Base-by-base conservation (phyloP, 257 asterid species). In the Prunella vulgaris region DNA sequence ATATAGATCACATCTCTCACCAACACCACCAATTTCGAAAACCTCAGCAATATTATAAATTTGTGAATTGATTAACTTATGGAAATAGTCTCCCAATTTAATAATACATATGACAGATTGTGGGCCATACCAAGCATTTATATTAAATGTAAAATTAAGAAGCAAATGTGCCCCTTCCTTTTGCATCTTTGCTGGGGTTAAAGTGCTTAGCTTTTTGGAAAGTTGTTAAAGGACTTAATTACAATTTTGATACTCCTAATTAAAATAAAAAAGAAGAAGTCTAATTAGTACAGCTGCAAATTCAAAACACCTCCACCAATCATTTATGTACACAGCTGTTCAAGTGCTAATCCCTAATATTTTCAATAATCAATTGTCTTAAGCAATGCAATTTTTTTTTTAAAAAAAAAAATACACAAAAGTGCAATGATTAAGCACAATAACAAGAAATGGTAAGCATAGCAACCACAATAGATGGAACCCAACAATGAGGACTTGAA, bases 191-290 rank as follows among this genome's bases (percentile, higher is more conserved):
- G 64, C 64, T 52, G 68, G 69, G 76, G 28, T 63, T 63, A 69
- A 68, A 62, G 73, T 66, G 76, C 61, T 74, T 28, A 69, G 56
- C 76, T 78, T 74, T 78, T 58, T 49, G 51, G 24, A 78, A 78
- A 74, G 79, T 53, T 51, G 68, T 72, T 72, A 78, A 62, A 73
- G 71, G 69, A 18, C 66, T n/a, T 73, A 73, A 73, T 73, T 64
- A 61, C 75, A 67, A 28, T n/a, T 68, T 73, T 38, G 20, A 48
- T 66, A 42, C 35, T 38, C 22, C 24, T 22, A 44, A 68, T 60
- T 40, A 17, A 33, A 52, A 3, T 40, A 17, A 33, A 52, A 3
- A 22, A 35, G 10, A 27, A 17, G 21, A 71, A 72, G 64, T 62
- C 48, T 33, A 68, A 44, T 54, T 68, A 72, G 46, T 68, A 54